Conservation (phyloP, 2,329 filamentous ascomycete genomes). For the Penicillium concentricum region DNA sequence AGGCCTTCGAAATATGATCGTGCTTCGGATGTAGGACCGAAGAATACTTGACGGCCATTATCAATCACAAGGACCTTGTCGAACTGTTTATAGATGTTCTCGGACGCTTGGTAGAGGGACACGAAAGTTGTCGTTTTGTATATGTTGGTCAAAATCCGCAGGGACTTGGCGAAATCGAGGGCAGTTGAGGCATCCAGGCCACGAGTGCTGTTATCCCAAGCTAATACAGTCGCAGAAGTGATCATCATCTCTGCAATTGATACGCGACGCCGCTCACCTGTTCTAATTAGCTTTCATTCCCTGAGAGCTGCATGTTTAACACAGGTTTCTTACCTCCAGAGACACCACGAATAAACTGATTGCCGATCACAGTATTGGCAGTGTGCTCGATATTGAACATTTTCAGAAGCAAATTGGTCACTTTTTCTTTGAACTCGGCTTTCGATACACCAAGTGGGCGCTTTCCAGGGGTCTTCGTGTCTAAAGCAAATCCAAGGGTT, state of each 20-base stretch:
- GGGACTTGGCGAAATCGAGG: conserved; percentile 65
- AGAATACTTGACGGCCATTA: conserved; percentile 72
- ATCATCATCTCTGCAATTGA: conserved; percentile 82
- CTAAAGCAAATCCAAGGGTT: conserved; percentile 79
- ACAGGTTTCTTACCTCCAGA: conserved; percentile 51
- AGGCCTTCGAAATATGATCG: conserved; percentile 73
- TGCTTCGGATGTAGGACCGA: conserved; percentile 66
- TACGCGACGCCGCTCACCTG: conserved; percentile 73
- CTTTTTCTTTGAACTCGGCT: conserved; percentile 71
- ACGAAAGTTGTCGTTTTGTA: conserved; percentile 84
- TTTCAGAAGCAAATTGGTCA: conserved; percentile 72
- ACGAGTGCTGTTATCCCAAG: conserved; percentile 73
- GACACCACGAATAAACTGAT: conserved; percentile 75
- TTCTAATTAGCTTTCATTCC: neutral
- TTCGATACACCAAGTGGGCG: conserved; percentile 72
- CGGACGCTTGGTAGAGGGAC: conserved; percentile 80
- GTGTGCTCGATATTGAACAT: conserved; percentile 97
- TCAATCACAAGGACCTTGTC: conserved; percentile 85
- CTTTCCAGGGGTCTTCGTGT: conserved; percentile 81
- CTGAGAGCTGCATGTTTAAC: neutral
- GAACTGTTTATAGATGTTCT: conserved; percentile 75
- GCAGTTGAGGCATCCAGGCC: conserved; percentile 68
- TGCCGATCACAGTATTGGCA: conserved; percentile 78
- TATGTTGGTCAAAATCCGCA: conserved; percentile 78
- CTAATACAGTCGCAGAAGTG: conserved; percentile 68